A percentile compares a stretch with the other conserved stretches of the same genome.
Evolutionary conservation across 495 filamentous ascomycete genomes (phyloP).

Genomic region (Aspergillus egyptiacus): DNA sequence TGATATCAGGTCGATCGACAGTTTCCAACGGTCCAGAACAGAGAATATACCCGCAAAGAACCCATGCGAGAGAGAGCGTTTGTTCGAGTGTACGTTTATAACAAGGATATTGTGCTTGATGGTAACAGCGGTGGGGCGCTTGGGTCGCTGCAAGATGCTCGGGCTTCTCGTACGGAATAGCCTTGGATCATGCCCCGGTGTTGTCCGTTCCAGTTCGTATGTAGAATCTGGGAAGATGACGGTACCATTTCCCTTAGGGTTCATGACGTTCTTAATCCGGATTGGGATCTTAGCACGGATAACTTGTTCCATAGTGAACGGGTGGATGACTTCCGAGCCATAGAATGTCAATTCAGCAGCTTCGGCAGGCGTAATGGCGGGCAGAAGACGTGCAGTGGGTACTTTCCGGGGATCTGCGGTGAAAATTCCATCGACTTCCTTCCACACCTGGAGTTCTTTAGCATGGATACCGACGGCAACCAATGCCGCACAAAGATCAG

Average conservation of each 20-base stretch:
- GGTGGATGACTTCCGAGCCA: conserved; percentile 93
- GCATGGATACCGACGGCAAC: conserved; percentile 72
- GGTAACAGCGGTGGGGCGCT: conserved; percentile 85
- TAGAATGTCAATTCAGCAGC: conserved; percentile 91
- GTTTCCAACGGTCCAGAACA: conserved; percentile 68
- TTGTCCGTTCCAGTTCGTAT: conserved; percentile 42
- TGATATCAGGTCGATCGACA: conserved; percentile 89
- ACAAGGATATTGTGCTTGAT: conserved; percentile 91
- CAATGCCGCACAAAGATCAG: conserved; percentile 80
- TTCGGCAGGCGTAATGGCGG: conserved; percentile 77
- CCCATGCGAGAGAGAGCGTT: conserved; percentile 77
- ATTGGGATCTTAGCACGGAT: conserved; percentile 89
- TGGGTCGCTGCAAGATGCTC: conserved; percentile 47
- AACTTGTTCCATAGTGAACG: conserved; percentile 97
- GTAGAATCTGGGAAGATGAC: conserved; percentile 61
- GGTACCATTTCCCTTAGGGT: conserved; percentile 80
- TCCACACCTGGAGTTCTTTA: conserved; percentile 84
- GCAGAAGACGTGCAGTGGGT: conserved; percentile 69
- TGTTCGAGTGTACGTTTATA: conserved; percentile 92
- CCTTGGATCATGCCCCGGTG: conserved; percentile 40
- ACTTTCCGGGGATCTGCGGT: conserved; percentile 85
- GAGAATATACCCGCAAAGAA: conserved; percentile 89
- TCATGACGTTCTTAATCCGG: conserved; percentile 98
- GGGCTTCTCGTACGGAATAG: conserved; percentile 45
- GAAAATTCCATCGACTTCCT: conserved; percentile 89